Evolutionary conservation across 2,329 filamentous ascomycete genomes (phyloP), one percentile per base, ranked within the genome.

Genomic region (Aspergillus spinulosporus): DNA sequence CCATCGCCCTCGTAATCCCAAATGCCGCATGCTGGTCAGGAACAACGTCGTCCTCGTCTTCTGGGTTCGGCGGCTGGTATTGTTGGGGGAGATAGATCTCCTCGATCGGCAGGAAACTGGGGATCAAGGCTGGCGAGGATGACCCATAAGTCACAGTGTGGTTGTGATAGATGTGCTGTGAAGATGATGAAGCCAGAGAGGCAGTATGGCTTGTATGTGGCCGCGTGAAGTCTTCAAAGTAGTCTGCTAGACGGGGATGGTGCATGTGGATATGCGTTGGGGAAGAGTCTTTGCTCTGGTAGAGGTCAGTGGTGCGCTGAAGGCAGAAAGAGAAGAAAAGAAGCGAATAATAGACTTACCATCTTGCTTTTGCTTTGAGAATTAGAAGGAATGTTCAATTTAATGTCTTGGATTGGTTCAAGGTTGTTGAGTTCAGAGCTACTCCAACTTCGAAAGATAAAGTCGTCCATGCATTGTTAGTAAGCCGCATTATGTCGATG

Each of bases 21-120:
- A 87, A 88, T 2, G 84, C 85, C 0, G 85, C 85, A 69, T 87
- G 85, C 70, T 87, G 84, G 62, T 87, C 84, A 0, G 85, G 85
- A 11, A 87, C 84, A 2, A 87, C 82, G 62, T 87, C 85, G 59
- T 87, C 85, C 68, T 88, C 84, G 60, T 87, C 85, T 66, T 87
- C 85, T 0, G 85, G 85, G 59, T 87, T 87, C 11, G 84, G 70
- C 0, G 85, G 85, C 65, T 86, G 83, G 56, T 84, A 80, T 56
- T 86, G 81, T 12, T 81, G 79, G 5, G 80, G 75, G 2, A 88
- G 79, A 63, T 83, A 80, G 66, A 88, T 85, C 46, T 85, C 82
- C 67, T 88, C 85, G 53, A 79, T 72, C n/a, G 79, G 78, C 5
- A 80, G 69, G 66, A 73, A 78, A 3, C 73, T 75, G 2, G 74